These are phyloP conservation scores for Dendrobium nobile DNA, from an alignment of 106 monocot species.

Conservation along the genomic window DNA sequence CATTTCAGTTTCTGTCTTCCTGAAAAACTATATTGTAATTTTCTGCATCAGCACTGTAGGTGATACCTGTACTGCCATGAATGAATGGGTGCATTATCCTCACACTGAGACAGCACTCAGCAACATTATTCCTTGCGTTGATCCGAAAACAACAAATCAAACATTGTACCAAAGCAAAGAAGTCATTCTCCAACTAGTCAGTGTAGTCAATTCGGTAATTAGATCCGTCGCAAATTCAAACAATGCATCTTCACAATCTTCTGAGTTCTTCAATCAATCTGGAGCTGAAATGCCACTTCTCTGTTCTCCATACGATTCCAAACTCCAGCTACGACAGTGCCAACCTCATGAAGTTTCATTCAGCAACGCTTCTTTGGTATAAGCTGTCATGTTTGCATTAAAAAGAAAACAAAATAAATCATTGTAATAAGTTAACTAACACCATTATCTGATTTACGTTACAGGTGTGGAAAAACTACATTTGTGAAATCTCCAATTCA, in stretches of 20 bases:
- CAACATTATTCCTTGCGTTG: conserved; percentile 74
- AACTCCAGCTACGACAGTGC: conserved; percentile 35
- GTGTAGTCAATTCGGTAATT: conserved; percentile 59
- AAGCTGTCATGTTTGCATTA: not conserved
- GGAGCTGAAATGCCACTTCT: conserved; percentile 58
- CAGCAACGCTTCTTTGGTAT: conserved; percentile 40
- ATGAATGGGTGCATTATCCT: conserved; percentile 73
- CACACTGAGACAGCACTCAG: conserved; percentile 78
- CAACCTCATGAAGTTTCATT: conserved; percentile 47
- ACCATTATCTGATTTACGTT: conserved; percentile 4
- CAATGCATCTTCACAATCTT: not conserved
- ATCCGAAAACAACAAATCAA: conserved; percentile 51
- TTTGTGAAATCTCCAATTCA: conserved; percentile 34
- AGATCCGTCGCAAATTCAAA: conserved; percentile 41
- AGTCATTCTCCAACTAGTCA: conserved; percentile 56
- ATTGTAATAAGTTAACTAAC: not conserved
- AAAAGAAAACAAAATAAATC: not conserved
- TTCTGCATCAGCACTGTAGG: conserved; percentile 38
- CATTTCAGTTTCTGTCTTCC: not conserved
- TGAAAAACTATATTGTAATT: not conserved
- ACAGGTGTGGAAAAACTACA: conserved; percentile 69
- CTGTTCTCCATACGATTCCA: conserved; percentile 67
- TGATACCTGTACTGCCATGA: conserved; percentile 81
- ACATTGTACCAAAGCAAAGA: conserved; percentile 75
- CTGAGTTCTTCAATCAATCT: conserved; percentile 51